Conservation (phyloP, 441 rosid genomes). For the Omphalea diandra region DNA sequence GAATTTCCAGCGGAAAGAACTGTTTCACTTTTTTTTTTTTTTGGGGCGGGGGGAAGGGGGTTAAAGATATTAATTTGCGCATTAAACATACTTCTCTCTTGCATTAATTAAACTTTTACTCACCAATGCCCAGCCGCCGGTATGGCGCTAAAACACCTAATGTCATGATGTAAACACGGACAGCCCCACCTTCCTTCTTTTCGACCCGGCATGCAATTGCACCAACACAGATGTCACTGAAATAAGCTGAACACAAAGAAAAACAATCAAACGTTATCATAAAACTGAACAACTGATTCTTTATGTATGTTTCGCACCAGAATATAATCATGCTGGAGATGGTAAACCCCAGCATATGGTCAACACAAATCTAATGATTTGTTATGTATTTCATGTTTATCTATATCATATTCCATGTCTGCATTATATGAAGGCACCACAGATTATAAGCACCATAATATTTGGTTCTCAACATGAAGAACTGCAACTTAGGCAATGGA, state of each 20-base stretch:
- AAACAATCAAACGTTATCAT: not conserved
- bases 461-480: not conserved
- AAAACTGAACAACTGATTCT: constrained; percentile 1
- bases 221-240: constrained; percentile 92
- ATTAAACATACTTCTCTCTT: not conserved
- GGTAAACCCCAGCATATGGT: not conserved
- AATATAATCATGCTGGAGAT: not conserved
- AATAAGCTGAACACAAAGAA: constrained; percentile 63
- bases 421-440: not conserved
- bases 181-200: constrained; percentile 83
- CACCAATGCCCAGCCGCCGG: constrained; percentile 94
- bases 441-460: not conserved
- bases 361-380: not conserved
- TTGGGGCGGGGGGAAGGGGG: too few species aligned
- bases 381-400: not conserved
- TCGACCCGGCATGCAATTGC: constrained; percentile 95
- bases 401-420: not conserved
- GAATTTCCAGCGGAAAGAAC: not conserved
- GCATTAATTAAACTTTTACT: constrained; percentile 29
- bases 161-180: constrained; percentile 93
- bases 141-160: constrained; percentile 97
- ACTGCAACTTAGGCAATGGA: not conserved
- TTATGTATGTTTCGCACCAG: not conserved
- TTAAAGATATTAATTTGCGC: not conserved
- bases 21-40: not conserved